Evolutionary conservation across 805 yeast genomes (phyloP).

Genomic region (Saturnispora halmiae): DNA sequence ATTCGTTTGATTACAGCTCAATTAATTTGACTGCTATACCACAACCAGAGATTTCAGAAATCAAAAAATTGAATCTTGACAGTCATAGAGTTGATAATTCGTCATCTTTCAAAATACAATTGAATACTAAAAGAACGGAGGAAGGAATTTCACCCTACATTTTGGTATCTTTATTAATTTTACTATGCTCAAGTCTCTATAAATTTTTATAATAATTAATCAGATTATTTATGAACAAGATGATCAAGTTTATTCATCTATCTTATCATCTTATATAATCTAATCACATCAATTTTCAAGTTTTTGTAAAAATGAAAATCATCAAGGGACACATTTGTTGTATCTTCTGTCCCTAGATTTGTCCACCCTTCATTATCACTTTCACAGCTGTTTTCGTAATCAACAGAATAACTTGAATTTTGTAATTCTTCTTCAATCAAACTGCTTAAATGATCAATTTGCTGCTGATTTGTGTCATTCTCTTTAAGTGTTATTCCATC

Average conservation of each 20-base stretch:
- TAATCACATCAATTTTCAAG: slow-evolving; percentile 19
- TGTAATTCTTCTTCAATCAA: slow-evolving; percentile 12
- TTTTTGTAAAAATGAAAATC: slow-evolving; percentile 23
- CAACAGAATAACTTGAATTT: neutral
- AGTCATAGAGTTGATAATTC: neutral
- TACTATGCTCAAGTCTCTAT: slow-evolving; percentile 2
- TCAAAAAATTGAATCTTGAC: neutral
- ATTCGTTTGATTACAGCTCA: slow-evolving; percentile 4
- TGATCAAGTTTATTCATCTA: neutral
- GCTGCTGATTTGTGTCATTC: neutral
- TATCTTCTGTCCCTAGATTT: slow-evolving; percentile 18
- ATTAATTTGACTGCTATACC: neutral
- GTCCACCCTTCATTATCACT: slow-evolving; percentile 19
- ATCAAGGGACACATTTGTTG: slow-evolving; percentile 14
- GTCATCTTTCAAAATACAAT: neutral
- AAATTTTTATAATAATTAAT: slow-evolving; percentile 8
- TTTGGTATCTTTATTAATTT: neutral
- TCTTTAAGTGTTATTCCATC: neutral
- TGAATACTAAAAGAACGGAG: neutral
- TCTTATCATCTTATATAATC: slow-evolving; percentile 14
- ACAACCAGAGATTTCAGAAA: neutral
- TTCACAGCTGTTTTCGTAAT: slow-evolving; percentile 5
- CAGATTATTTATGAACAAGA: too few species aligned
- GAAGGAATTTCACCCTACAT: neutral
- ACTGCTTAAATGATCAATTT: slow-evolving; percentile 8